phyloP scores from a whole-genome alignment of 2,329 filamentous ascomycete species.

The Elsinoe fawcettii region DNA sequence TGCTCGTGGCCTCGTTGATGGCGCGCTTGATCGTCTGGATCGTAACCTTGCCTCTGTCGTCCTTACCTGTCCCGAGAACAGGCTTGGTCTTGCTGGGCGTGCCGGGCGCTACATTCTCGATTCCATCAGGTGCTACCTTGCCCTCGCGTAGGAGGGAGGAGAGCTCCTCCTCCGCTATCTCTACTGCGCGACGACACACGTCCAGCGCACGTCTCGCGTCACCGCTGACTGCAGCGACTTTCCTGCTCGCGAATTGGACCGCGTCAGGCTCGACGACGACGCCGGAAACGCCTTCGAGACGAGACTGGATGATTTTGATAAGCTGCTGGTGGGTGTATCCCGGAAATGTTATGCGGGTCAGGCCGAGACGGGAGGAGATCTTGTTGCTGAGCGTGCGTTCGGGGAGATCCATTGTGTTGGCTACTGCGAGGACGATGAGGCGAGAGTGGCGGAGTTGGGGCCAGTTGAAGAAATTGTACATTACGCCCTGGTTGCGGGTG shows the following conservation, averaged over 20 bases:
- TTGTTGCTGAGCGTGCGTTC: constrained; percentile 97
- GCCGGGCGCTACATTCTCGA: constrained; percentile 38
- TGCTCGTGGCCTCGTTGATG: constrained; percentile 90
- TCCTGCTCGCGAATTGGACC: constrained; percentile 90
- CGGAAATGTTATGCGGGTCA: constrained; percentile 93
- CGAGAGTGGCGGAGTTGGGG: constrained; percentile 83
- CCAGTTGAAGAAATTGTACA: constrained; percentile 99
- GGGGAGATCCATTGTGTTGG: constrained; percentile 97
- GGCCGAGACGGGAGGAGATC: constrained; percentile 75
- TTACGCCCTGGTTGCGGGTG: constrained; percentile 97
- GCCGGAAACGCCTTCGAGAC: constrained; percentile 71
- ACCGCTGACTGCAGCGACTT: constrained; percentile 92
- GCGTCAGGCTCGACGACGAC: constrained; percentile 89
- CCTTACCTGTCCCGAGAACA: constrained; percentile 21
- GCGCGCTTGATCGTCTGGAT: constrained; percentile 90
- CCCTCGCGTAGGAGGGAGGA: constrained; percentile 24
- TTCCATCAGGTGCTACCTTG: constrained; percentile 15
- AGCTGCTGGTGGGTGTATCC: constrained; percentile 96
- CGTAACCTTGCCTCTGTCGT: constrained; percentile 58
- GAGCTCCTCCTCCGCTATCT: constrained; percentile 77
- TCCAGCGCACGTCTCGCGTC: constrained; percentile 88
- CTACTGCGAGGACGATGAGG: constrained; percentile 91
- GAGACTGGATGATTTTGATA: constrained; percentile 95
- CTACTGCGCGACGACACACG: constrained; percentile 89
- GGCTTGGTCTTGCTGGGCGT: constrained; percentile 55